These are phyloP conservation scores for Plasmodium cynomolgi DNA, from an alignment of 169 alveolate species.

Conservation along the genomic window DNA sequence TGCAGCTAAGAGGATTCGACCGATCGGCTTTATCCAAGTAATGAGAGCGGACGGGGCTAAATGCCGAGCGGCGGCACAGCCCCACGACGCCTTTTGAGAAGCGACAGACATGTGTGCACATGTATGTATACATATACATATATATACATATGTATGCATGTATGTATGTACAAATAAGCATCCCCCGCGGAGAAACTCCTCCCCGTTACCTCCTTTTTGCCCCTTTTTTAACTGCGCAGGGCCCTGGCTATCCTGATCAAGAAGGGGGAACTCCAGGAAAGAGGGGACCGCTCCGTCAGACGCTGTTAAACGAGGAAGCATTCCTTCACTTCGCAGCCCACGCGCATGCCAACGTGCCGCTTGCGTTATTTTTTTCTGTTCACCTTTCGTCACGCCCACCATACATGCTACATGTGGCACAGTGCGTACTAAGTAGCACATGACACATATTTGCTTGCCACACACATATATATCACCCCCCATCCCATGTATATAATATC, in stretches of 20 bases:
- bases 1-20: conserved; percentile 86
- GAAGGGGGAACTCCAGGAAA: conserved; percentile 87
- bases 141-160: background rate
- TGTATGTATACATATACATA: background rate
- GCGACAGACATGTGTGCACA: background rate
- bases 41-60: background rate
- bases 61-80: background rate
- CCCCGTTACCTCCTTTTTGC: background rate
- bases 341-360: background rate
- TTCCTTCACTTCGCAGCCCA: background rate
- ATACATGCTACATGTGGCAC: background rate
- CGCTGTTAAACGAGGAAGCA: conserved; percentile 70
- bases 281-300: conserved; percentile 89
- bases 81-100: background rate
- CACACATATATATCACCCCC: background rate
- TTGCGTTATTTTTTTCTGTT: conserved; percentile 4
- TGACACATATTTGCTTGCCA: background rate
- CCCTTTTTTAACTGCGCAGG: conserved; percentile 61
- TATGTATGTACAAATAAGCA: background rate
- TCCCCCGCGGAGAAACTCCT: background rate
- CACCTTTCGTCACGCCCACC: background rate
- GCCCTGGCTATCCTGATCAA: conserved; percentile 86
- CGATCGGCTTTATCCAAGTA: conserved; percentile 81
- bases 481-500: background rate
- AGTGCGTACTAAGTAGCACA: background rate